Conservation (phyloP, 371 early-diverging fungal genomes). For the Mortierella sp. region DNA sequence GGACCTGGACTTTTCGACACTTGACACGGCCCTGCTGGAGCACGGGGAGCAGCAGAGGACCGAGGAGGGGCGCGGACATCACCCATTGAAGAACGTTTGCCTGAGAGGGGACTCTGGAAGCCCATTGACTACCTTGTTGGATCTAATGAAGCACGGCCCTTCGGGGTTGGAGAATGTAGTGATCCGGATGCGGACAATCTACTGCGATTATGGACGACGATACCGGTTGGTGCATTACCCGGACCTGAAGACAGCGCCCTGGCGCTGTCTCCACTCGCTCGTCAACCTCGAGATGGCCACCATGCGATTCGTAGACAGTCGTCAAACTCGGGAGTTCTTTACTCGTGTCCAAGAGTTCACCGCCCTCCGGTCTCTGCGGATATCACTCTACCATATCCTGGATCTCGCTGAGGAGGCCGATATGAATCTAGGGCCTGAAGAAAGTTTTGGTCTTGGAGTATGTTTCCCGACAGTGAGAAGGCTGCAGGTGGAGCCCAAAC, state of each 20-base stretch:
- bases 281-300: background rate
- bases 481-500: background rate
- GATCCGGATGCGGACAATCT: background rate
- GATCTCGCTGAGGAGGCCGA: background rate
- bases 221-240: background rate
- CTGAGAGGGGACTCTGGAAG: background rate
- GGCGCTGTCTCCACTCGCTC: background rate
- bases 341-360: background rate
- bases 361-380: background rate
- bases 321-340: background rate
- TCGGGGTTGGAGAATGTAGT: background rate
- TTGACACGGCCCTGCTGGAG: background rate
- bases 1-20: background rate
- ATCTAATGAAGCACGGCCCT: background rate
- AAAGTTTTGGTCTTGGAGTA: background rate
- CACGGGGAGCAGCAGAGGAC: background rate
- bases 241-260: background rate
- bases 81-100: background rate
- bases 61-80: background rate
- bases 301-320: background rate
- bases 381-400: background rate
- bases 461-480: background rate
- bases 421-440: too few relatives aligned
- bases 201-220: background rate
- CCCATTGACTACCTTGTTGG: background rate